Conservation (phyloP, 1,284 basidiomycete species). For the Entoloma clypeatum region DNA sequence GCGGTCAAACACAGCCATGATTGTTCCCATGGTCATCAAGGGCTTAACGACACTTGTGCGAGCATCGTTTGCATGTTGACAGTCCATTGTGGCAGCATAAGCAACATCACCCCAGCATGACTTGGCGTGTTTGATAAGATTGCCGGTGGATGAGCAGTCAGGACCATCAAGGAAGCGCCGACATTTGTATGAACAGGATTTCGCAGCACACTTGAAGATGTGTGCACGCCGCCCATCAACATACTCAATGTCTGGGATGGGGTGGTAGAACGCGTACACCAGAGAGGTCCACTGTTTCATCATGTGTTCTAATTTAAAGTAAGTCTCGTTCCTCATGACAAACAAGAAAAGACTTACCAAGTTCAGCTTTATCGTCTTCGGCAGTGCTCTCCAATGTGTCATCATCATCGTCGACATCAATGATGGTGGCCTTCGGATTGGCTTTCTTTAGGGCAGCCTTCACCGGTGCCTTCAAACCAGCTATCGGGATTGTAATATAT, state of each 20-base stretch:
- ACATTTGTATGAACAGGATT: conserved; percentile 6
- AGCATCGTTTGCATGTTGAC: background rate
- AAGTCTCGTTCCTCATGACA: background rate
- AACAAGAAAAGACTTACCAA: background rate
- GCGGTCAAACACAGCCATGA: conserved; percentile 5
- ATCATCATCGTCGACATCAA: no score
- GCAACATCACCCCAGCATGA: conserved; percentile 26
- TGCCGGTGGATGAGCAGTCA: conserved; percentile 24
- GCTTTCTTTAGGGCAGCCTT: no score
- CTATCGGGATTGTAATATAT: no score
- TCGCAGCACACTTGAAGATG: conserved; percentile 10
- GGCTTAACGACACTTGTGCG: background rate
- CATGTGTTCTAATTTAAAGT: background rate
- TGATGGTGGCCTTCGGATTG: no score
- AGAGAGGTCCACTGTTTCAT: background rate
- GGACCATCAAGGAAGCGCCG: conserved; percentile 20
- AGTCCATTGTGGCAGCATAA: conserved; percentile 1
- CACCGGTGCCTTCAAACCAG: no score
- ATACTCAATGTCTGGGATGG: background rate
- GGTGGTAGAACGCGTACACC: conserved; percentile 5
- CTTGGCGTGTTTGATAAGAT: conserved; percentile 24
- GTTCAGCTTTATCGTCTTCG: background rate
- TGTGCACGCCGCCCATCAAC: conserved; percentile 3
- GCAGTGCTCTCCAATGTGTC: no score
- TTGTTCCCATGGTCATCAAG: conserved; percentile 3